Evolutionary conservation across 139 green algal species (phyloP).

Genomic region (Chlamydomonas sp.): DNA sequence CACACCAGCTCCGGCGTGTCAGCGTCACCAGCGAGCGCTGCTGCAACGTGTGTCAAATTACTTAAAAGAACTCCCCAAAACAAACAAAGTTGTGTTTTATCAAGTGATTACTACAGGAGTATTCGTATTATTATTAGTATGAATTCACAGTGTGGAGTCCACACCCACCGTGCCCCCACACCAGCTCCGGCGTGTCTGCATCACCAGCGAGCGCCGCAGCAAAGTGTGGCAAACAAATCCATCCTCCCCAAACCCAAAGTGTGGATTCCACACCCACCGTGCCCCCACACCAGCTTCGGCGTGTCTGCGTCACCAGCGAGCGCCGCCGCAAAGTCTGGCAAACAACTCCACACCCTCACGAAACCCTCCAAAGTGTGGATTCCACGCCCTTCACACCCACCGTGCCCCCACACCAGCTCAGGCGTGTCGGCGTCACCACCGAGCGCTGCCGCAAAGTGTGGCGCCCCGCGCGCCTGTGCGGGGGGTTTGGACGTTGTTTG

Average conservation of each 20-base stretch:
- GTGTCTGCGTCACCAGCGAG: conserved; percentile 76
- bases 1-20: conserved; percentile 91
- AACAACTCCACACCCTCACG: no score
- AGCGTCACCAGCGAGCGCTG: conserved; percentile 66
- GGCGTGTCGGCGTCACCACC: conserved; percentile 76
- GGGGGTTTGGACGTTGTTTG: no score
- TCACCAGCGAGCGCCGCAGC: conserved; percentile 70
- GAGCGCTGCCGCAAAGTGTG: conserved; percentile 71
- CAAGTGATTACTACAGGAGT: no score
- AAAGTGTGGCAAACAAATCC: conserved; percentile 70
- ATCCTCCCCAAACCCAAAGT: no score
- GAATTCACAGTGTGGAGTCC: no score
- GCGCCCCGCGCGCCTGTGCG: conserved; percentile 43
- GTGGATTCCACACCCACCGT: no score
- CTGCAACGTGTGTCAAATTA: conserved; percentile 68
- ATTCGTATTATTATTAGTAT: no score
- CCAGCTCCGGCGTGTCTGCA: conserved; percentile 81
- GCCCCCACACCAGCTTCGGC: conserved; percentile 91
- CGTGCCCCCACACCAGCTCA: conserved; percentile 88
- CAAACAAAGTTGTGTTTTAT: no score
- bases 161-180: conserved; percentile 90
- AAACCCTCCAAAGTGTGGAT: no score
- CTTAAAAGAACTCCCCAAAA: no score
- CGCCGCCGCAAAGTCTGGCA: conserved; percentile 66
- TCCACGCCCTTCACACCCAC: no score